A percentile compares a stretch with the other conserved stretches of the same genome.
These are phyloP conservation scores for Naganishia sp. DNA, from an alignment of 1,284 basidiomycete genomes.

Conservation along the genomic window DNA sequence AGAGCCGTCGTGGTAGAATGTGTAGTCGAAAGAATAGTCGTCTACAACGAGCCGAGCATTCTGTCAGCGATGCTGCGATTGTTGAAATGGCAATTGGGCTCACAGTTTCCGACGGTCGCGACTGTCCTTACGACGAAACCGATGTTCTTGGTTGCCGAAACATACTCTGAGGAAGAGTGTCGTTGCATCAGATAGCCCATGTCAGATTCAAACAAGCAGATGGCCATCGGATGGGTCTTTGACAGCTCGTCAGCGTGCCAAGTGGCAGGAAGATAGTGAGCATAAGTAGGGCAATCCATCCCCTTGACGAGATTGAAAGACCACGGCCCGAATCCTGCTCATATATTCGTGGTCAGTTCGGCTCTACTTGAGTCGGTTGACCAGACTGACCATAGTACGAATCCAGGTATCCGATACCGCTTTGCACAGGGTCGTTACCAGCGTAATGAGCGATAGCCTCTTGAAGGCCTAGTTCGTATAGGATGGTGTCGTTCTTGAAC, in stretches of 20 bases:
- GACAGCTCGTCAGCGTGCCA: constrained; percentile 46
- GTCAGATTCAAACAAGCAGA: constrained; percentile 48
- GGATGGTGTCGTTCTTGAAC: constrained; percentile 46
- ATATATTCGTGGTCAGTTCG: constrained; percentile 16
- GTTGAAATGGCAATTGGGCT: background rate
- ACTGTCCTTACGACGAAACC: constrained; percentile 43
- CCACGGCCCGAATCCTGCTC: background rate
- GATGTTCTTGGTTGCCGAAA: constrained; percentile 44
- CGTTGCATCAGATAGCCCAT: constrained; percentile 43
- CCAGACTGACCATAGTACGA: constrained; percentile 6
- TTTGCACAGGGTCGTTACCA: constrained; percentile 44
- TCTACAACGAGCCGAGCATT: constrained; percentile 4
- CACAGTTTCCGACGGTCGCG: constrained; percentile 42
- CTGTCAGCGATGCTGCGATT: background rate
- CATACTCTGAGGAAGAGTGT: constrained; percentile 42
- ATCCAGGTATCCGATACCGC: constrained; percentile 9
- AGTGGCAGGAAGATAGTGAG: constrained; percentile 38
- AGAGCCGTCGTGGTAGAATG: constrained; percentile 45
- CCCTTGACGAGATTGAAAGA: constrained; percentile 24
- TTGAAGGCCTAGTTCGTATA: constrained; percentile 48
- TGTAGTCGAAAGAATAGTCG: constrained; percentile 46
- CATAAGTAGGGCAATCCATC: constrained; percentile 43
- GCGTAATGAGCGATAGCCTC: constrained; percentile 48
- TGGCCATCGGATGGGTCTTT: constrained; percentile 40
- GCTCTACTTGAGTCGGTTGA: background rate